Conservation (phyloP, 768 basidiomycete genomes). For the Hygrophorus russula region DNA sequence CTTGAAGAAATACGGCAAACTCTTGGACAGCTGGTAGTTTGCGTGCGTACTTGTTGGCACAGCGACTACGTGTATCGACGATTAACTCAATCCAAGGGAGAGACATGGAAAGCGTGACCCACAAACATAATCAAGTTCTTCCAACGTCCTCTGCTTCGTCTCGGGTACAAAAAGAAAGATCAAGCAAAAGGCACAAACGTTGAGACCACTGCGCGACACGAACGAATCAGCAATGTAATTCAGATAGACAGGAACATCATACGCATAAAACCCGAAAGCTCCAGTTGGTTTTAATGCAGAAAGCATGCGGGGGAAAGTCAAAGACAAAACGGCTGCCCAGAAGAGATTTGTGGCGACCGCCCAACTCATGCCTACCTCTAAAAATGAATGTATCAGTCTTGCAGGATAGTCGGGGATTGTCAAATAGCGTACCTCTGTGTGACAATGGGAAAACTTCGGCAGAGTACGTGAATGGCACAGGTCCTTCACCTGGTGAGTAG, state of each 20-base stretch:
- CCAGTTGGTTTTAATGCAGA: conserved; percentile 30
- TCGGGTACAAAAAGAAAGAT: conserved; percentile 46
- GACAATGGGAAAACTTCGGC: conserved; percentile 87
- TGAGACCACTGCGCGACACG: conserved; percentile 41
- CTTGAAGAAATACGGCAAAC: conserved; percentile 40
- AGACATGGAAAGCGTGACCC: background rate
- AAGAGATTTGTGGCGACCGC: conserved; percentile 40
- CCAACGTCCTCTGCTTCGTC: conserved; percentile 42
- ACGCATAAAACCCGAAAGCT: conserved; percentile 9
- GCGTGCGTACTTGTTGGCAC: conserved; percentile 35
- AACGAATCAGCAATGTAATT: conserved; percentile 14
- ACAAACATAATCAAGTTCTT: conserved; percentile 13
- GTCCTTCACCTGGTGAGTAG: conserved; percentile 70
- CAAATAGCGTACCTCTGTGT: conserved; percentile 53
- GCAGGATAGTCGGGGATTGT: no score
- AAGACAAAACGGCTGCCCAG: conserved; percentile 42
- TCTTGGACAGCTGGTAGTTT: conserved; percentile 29
- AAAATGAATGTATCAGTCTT: background rate
- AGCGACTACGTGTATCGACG: conserved; percentile 27
- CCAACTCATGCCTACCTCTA: conserved; percentile 30
- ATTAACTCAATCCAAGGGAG: conserved; percentile 25
- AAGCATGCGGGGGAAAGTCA: conserved; percentile 51
- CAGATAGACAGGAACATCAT: conserved; percentile 7
- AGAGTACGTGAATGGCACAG: conserved; percentile 83
- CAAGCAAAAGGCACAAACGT: conserved; percentile 38